Conservation (phyloP, 345 rosid species). For the Moricandia arvensis region DNA sequence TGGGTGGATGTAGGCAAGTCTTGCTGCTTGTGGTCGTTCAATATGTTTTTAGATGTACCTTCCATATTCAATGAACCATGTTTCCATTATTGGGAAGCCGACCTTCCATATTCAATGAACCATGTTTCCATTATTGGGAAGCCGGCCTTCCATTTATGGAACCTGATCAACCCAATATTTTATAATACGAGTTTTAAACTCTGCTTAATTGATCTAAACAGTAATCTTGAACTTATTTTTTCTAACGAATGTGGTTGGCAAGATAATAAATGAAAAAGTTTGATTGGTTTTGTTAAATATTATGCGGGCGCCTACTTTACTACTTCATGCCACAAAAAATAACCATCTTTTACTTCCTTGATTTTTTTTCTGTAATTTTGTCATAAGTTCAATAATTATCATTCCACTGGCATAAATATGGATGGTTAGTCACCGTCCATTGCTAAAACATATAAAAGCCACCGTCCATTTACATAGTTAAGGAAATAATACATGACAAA, state of each 20-base stretch:
- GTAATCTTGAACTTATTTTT: background rate
- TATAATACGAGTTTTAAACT: background rate
- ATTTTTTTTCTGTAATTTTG: background rate
- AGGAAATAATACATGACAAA: background rate
- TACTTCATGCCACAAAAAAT: background rate
- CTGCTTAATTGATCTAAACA: background rate
- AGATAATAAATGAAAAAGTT: background rate
- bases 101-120: background rate
- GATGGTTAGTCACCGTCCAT: conserved; percentile 17
- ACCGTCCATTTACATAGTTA: conserved; percentile 7
- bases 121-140: background rate
- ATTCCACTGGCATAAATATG: background rate
- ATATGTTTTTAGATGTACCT: no score
- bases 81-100: background rate
- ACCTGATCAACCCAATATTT: background rate
- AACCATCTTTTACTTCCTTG: background rate
- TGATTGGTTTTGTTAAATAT: background rate
- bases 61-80: background rate
- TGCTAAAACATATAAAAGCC: conserved; percentile 5
- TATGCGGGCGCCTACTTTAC: background rate
- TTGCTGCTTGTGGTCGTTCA: background rate
- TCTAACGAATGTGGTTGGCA: background rate
- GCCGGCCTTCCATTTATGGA: background rate
- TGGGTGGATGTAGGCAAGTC: background rate
- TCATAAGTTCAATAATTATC: background rate